Base-by-base conservation (phyloP, 2,329 filamentous ascomycete species). In the Diaporthe humulicola region DNA sequence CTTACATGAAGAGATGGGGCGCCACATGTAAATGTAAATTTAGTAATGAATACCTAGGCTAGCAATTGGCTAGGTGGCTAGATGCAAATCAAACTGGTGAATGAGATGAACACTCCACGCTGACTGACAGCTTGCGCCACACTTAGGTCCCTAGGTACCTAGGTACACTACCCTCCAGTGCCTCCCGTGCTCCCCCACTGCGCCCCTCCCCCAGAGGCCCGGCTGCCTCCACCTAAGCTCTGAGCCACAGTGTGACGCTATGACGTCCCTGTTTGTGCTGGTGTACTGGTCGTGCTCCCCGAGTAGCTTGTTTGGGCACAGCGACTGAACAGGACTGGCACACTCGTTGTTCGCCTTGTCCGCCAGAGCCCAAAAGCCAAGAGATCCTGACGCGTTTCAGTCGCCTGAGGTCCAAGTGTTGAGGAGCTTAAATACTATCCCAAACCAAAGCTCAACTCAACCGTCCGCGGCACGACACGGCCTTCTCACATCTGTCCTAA, bases 301-400 rank as follows among this genome's bases (percentile, higher is more conserved):
- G 48, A 69, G 64, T 28, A 67, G 64, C 64, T 67, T 52, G 64
- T 52, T 67, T 28, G 30, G 64, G 64, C 6, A 38, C 22, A 15
- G 45, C 64, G 22, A 69, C 15, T 69, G 48, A 54, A 48, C 64
- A 69, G 14, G 14, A 54, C n/a, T 25, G 17, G 48, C 48, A 52
- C 10, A 69, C 48, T 54, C n/a, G 45, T 12, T 28, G 10, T 25
- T 54, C 33, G 64, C 64, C 45, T 69, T 33, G 64, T 40, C 42
- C 36, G 64, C 48, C 64, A 54, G 64, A 69, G 64, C 64, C 64
- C 64, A 69, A 54, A 69, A 69, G 64, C 64, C 64, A 69, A 69
- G 64, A 69, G 48, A 54, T 69, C 54, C 64, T 69, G 48, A 69
- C 64, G 64, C 64, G 64, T 69, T 69, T 69, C 64, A 69, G 64